Base-by-base conservation (phyloP, 1,284 basidiomycete species). In the Boletus albobrunnescens region DNA sequence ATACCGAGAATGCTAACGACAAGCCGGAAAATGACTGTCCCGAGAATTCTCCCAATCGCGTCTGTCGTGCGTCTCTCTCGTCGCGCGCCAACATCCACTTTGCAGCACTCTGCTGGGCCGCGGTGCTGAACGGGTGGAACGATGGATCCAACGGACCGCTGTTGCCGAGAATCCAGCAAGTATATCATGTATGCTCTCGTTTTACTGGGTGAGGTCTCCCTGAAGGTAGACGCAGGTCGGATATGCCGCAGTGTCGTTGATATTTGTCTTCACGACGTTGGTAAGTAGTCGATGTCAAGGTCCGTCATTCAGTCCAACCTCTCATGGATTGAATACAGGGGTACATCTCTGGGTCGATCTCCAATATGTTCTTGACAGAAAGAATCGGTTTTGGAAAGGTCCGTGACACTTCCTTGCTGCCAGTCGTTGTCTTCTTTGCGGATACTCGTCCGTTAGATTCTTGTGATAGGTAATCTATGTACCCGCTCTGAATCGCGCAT, bases 371-470 rank as follows among this genome's bases (percentile, higher is more conserved):
- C 12, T 19, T 59, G 22, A 41, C 49, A 12, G 27, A 42, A 26
- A 52, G 26, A 22, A 31, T 59, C 8, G 49, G 47, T 6, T 61
- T 59, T 24, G 58, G 58, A 32, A 59, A 57, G 56, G 56, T 57
- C 14, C n/a, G 36, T 30, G 13, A 11, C 38, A 23, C 40, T 32
- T 35, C 16, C 35, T 35, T 11, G 22, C 45, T 33, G 11, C 32
- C 23, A 6, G 4, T 24, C 31, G 22, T 20, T 37, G 12, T 23
- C 31, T 36, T 2, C 10, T 5, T 27, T 37, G 2, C 12, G 7
- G 17, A 37, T 6, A 2, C 7, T 26, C 16, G 4, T 27, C 27
- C 4, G 13, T 26, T 23, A 49, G 51, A 44, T 53, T 36, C 32
- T 49, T 9, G 39, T 14, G 6, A 53, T 53, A 49, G 52, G 51